Base-by-base conservation (phyloP, 805 yeast genomes). In the Myxozyma nipponensis region DNA sequence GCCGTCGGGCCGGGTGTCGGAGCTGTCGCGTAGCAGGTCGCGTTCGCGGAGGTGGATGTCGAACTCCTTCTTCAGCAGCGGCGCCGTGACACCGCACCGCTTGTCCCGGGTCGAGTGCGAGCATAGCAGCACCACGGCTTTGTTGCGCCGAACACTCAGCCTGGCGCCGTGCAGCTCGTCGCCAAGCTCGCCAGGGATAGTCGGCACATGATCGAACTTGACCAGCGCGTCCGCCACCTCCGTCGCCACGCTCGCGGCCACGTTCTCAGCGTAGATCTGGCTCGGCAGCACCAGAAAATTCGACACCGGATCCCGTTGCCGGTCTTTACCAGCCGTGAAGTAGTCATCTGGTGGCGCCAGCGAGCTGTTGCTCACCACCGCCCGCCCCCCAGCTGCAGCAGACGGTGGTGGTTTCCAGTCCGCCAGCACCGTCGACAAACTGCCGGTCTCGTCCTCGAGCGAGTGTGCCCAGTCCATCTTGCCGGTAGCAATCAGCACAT, bases 71-170 rank as follows among this genome's bases (percentile, higher is more conserved):
- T 82, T 84, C 82, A 91, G 77, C 34, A 87, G 77, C 13, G 97
- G 97, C 0, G 98, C 98, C 1, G 97, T 87, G 42, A 88, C 73
- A 43, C 96, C 97, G 69, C 98, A 91, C 54, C 91, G 74, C 66
- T 88, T 90, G 65, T 91, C 98, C 66, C 98, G 81, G 9, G 95
- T 86, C 44, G 76, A 74, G 68, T 91, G 98, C 0, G 97, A 90
- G 62, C 98, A 91, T 45, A 93, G 67, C 43, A 93, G 76, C 1
- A 91, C 73, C 60, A 79, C 39, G 65, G 69, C 28, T 65, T 69
- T 2, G 79, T 65, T 10, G 56, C 56, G 44, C 55, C 56, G 3
- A 58, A 64, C 39, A 57, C 63, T 3, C 55, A 52, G 37, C 61
- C 46, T 39, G 46, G 69, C 69, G 17, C 68, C 66, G 21, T 69